phyloP scores from a whole-genome alignment of 2,329 filamentous ascomycete genomes.

The Ophiostoma sp. region DNA sequence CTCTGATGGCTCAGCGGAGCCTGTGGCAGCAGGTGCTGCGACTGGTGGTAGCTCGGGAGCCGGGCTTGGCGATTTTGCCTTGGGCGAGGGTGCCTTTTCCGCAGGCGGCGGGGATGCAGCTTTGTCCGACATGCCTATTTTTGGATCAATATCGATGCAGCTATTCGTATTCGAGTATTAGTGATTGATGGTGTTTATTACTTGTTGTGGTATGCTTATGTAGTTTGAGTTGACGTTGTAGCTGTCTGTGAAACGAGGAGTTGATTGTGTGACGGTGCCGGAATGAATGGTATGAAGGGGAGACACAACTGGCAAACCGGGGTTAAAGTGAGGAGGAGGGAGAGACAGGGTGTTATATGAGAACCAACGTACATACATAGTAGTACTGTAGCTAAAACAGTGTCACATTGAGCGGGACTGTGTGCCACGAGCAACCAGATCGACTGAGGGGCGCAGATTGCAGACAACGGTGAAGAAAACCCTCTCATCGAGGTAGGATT shows the following conservation, averaged over 20 bases:
- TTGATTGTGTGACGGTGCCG: not conserved
- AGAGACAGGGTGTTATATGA: conserved; percentile 8
- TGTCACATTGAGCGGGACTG: not conserved
- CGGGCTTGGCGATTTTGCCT: not conserved
- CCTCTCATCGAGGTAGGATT: not conserved
- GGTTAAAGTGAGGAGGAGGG: not conserved
- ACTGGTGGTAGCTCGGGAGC: not conserved
- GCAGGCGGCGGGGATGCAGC: conserved; percentile 2
- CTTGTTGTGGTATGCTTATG: not conserved
- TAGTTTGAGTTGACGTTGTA: not conserved
- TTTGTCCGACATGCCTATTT: conserved; percentile 2
- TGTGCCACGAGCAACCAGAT: not conserved
- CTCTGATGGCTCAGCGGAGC: not conserved
- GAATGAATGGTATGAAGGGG: not conserved
- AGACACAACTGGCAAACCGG: not conserved
- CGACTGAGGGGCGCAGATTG: not conserved
- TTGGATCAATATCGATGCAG: not conserved
- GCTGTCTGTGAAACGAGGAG: not conserved
- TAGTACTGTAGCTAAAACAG: not conserved
- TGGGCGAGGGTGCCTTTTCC: not conserved
- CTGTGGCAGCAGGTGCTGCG: not conserved
- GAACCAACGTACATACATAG: no score
- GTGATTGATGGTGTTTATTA: not conserved
- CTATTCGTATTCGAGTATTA: not conserved
- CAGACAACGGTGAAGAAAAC: not conserved